Conservation (phyloP, 495 filamentous ascomycete genomes). For the Cudoniella acicularis region DNA sequence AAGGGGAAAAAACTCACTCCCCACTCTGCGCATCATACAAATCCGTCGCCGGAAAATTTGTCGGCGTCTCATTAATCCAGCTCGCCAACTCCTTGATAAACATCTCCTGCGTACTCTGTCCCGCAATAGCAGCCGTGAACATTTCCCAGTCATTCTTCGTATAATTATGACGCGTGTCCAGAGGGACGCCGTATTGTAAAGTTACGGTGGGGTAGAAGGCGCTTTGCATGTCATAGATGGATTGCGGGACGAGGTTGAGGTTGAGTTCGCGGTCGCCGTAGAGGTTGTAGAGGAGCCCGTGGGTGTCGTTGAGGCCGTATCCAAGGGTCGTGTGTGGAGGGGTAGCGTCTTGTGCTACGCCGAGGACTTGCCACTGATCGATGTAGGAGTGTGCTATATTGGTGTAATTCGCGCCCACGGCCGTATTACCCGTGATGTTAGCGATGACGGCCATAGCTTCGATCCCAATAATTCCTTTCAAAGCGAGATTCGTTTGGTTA, state of each 20-base stretch:
- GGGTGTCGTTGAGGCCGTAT: slow-evolving; percentile 38
- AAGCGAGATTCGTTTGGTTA: slow-evolving; percentile 87
- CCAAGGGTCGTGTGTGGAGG: slow-evolving; percentile 70
- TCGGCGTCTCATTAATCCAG: slow-evolving; percentile 75
- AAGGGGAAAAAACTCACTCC: slow-evolving; percentile 28
- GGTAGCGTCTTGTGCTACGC: slow-evolving; percentile 63
- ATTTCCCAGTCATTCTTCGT: slow-evolving; percentile 90
- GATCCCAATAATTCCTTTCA: slow-evolving; percentile 93
- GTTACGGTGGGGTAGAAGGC: slow-evolving; percentile 74
- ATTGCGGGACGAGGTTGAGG: slow-evolving; percentile 63
- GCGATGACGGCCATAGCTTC: slow-evolving; percentile 84
- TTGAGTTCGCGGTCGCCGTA: slow-evolving; percentile 74
- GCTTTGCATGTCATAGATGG: slow-evolving; percentile 76
- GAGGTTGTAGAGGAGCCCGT: slow-evolving; percentile 86
- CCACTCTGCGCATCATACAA: slow-evolving; percentile 69
- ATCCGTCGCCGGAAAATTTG: slow-evolving; percentile 72
- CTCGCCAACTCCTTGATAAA: slow-evolving; percentile 67
- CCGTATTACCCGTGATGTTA: slow-evolving; percentile 53
- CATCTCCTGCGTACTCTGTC: slow-evolving; percentile 49
- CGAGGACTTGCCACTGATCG: slow-evolving; percentile 68
- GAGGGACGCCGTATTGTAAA: slow-evolving; percentile 71
- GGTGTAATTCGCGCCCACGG: slow-evolving; percentile 58
- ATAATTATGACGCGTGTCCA: slow-evolving; percentile 80
- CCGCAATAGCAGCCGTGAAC: slow-evolving; percentile 73
- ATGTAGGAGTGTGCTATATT: slow-evolving; percentile 71